These are phyloP conservation scores for Ascochyta pisi DNA, from an alignment of 2,329 filamentous ascomycete genomes.

Conservation along the genomic window DNA sequence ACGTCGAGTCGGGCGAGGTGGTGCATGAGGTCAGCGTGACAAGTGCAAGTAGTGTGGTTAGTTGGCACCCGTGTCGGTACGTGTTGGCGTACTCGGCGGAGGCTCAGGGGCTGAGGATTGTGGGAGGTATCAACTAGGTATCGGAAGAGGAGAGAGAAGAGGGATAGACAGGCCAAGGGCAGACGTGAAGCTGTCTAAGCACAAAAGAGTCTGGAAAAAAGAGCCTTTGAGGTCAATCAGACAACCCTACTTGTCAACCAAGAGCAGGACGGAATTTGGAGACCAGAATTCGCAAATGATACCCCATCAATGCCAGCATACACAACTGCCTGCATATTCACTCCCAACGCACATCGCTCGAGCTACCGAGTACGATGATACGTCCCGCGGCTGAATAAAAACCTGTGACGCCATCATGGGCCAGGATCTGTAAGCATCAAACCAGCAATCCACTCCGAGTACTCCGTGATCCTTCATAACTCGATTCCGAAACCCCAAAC, in stretches of 20 bases:
- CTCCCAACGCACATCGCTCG: background rate
- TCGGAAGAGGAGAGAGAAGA: background rate
- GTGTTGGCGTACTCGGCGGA: conserved; percentile 75
- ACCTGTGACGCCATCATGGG: conserved; percentile 10
- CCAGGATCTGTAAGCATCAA: conserved; percentile 20
- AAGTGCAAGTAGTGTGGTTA: conserved; percentile 69
- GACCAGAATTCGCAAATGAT: conserved; percentile 4
- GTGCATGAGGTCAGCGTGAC: conserved; percentile 75
- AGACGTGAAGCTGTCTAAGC: background rate
- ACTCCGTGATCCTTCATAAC: background rate
- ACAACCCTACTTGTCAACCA: background rate
- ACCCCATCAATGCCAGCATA: conserved; percentile 13
- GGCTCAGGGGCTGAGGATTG: conserved; percentile 69
- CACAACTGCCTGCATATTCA: background rate
- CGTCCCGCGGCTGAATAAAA: conserved; percentile 1
- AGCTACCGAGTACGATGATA: background rate
- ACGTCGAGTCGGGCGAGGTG: conserved; percentile 76
- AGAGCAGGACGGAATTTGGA: background rate
- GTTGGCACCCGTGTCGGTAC: conserved; percentile 79
- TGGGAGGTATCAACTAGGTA: conserved; percentile 55
- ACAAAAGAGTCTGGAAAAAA: background rate
- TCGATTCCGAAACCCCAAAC: background rate
- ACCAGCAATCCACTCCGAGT: conserved; percentile 7
- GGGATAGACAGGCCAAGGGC: background rate
- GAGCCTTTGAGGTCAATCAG: background rate